A percentile compares a stretch with the other conserved stretches of the same genome.
Evolutionary conservation across 1,284 basidiomycete genomes (phyloP).

Genomic region (Prillingera fragicola): DNA sequence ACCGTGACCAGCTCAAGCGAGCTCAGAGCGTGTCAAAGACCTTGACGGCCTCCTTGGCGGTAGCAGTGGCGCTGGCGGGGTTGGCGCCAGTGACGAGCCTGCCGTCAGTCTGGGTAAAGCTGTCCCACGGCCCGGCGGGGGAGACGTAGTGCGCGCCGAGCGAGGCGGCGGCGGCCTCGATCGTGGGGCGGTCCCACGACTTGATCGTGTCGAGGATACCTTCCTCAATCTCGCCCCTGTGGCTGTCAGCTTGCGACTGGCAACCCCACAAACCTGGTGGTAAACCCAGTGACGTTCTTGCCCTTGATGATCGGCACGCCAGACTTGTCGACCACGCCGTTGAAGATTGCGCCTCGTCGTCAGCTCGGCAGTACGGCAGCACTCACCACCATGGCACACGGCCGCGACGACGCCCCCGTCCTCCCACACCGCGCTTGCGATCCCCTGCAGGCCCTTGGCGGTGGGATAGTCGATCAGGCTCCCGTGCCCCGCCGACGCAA

Average conservation of each 20-base stretch:
- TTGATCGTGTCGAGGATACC: slow-evolving; percentile 16
- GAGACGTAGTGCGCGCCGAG: slow-evolving; percentile 14
- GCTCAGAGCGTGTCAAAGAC: slow-evolving; percentile 14
- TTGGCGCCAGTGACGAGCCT: slow-evolving; percentile 19
- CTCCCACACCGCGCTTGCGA: slow-evolving; percentile 12
- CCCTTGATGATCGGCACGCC: slow-evolving; percentile 14
- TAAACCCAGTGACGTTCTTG: slow-evolving; percentile 19
- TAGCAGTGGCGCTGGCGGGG: slow-evolving; percentile 10
- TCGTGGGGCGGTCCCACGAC: slow-evolving; percentile 15
- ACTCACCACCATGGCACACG: slow-evolving; percentile 17
- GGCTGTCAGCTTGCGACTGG: no score
- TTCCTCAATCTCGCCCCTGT: slow-evolving; percentile 18
- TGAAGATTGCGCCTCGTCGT: slow-evolving; percentile 13
- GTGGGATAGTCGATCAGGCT: slow-evolving; percentile 20
- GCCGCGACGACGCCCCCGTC: slow-evolving; percentile 18
- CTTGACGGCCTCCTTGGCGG: slow-evolving; percentile 13
- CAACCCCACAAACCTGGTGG: no score
- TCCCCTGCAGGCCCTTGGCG: slow-evolving; percentile 11
- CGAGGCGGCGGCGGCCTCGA: slow-evolving; percentile 9
- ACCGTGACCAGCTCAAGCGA: no score
- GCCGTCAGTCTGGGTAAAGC: slow-evolving; percentile 16
- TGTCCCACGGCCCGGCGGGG: slow-evolving; percentile 14
- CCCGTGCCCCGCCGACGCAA: slow-evolving; percentile 20
- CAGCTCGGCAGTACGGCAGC: no score
- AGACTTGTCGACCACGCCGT: background rate